Evolutionary conservation across 2,329 filamentous ascomycete genomes (phyloP).

Genomic region (Fusarium stilboides): DNA sequence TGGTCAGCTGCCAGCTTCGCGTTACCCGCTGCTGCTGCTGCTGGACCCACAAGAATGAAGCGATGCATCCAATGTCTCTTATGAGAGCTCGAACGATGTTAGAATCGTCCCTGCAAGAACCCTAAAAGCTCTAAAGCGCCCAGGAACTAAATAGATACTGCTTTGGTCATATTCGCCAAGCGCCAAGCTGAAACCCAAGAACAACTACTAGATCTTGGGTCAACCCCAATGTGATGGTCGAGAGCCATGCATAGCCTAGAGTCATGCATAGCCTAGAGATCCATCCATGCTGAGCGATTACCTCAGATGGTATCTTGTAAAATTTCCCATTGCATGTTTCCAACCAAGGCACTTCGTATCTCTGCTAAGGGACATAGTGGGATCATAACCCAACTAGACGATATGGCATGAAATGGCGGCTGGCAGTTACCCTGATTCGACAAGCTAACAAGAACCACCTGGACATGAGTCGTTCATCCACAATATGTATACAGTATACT

Average conservation of each 20-base stretch:
- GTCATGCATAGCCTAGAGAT: constrained; percentile 7
- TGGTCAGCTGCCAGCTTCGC: constrained; percentile 25
- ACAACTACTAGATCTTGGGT: background rate
- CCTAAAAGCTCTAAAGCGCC: background rate
- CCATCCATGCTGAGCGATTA: background rate
- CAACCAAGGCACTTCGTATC: background rate
- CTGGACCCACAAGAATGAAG: constrained; percentile 4
- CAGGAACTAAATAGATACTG: background rate
- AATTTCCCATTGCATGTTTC: background rate
- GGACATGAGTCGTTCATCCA: background rate
- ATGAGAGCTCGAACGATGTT: background rate
- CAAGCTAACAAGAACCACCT: background rate
- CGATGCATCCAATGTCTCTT: background rate
- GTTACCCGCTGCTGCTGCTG: background rate
- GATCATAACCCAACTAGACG: too few relatives aligned
- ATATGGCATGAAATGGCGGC: background rate
- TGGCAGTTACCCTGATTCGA: background rate
- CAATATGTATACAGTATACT: background rate
- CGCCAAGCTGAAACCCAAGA: constrained; percentile 10
- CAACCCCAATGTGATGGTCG: background rate
- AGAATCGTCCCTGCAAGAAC: background rate
- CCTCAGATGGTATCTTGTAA: background rate
- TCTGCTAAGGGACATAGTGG: too few relatives aligned
- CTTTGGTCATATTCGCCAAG: background rate
- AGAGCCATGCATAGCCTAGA: constrained; percentile 3